These are phyloP conservation scores for Vitis cinerea DNA, from an alignment of 164 flowering plant species.

Conservation along the genomic window DNA sequence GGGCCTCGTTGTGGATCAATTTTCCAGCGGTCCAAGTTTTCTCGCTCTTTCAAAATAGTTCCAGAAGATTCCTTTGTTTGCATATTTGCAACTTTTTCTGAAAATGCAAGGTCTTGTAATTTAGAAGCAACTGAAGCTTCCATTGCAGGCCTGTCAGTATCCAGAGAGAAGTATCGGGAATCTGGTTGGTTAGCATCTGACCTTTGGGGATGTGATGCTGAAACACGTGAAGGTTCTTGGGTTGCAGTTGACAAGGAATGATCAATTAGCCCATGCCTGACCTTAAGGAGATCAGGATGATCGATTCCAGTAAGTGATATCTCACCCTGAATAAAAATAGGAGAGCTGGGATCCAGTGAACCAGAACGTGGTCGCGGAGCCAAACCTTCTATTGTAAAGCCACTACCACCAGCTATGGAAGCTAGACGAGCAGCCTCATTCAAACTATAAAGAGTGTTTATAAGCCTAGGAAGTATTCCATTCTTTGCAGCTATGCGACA, in stretches of 20 bases:
- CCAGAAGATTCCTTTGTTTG: conserved; percentile 39
- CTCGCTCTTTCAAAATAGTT: conserved; percentile 43
- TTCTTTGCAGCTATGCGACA: conserved; percentile 97
- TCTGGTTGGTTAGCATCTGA: conserved; percentile 45
- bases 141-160: conserved; percentile 43
- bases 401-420: conserved; percentile 62
- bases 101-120: conserved; percentile 34
- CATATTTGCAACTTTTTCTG: conserved; percentile 37
- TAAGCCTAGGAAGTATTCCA: conserved; percentile 89
- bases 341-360: conserved; percentile 55
- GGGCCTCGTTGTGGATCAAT: conserved; percentile 50
- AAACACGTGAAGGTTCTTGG: conserved; percentile 55
- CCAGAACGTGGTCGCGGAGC: conserved; percentile 71
- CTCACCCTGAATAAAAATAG: conserved; percentile 45
- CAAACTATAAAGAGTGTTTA: conserved; percentile 91
- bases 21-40: conserved; percentile 50
- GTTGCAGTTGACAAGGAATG: conserved; percentile 36
- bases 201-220: conserved; percentile 53
- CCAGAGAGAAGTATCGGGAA: conserved; percentile 26
- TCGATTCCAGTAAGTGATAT: conserved; percentile 36
- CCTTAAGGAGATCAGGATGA: conserved; percentile 49
- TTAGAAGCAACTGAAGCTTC: conserved; percentile 48
- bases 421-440: conserved; percentile 96
- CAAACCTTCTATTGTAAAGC: conserved; percentile 54
- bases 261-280: conserved; percentile 47